Conservation (phyloP, 1,284 basidiomycete genomes). For the Papiliotrema fonsecae region DNA sequence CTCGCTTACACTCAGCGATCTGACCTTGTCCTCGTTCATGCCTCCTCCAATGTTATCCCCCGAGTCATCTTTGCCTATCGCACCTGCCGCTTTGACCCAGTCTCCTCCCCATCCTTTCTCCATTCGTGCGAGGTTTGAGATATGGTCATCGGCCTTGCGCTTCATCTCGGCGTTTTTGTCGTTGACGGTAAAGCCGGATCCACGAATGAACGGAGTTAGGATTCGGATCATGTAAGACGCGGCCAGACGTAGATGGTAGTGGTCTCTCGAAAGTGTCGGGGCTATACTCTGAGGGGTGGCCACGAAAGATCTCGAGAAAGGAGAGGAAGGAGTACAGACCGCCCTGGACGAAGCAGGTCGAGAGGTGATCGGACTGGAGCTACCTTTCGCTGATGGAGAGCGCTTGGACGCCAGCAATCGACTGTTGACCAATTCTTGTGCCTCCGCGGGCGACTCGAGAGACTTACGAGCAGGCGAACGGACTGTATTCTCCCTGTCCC, state of each 20-base stretch:
- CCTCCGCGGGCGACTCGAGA: too few species aligned
- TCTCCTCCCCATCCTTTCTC: slow-evolving; percentile 68
- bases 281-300: slow-evolving; percentile 7
- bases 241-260: slow-evolving; percentile 40
- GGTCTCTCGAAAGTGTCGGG: slow-evolving; percentile 29
- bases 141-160: slow-evolving; percentile 63
- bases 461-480: too few species aligned
- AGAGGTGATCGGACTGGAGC: too few species aligned
- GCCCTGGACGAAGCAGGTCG: too few species aligned
- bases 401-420: too few species aligned
- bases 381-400: too few species aligned
- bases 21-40: slow-evolving; percentile 40
- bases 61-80: slow-evolving; percentile 8
- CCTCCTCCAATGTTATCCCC: slow-evolving; percentile 34
- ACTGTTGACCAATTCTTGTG: too few species aligned
- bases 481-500: too few species aligned
- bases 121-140: slow-evolving; percentile 58
- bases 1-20: slow-evolving; percentile 51
- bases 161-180: slow-evolving; percentile 31
- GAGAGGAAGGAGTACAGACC: too few species aligned
- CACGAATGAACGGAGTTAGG: slow-evolving; percentile 30
- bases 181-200: slow-evolving; percentile 20
- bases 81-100: slow-evolving; percentile 38
- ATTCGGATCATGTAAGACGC: slow-evolving; percentile 38
- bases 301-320: background rate